These are phyloP conservation scores for Leccinellum albellum DNA, from an alignment of 768 basidiomycete genomes.

Conservation along the genomic window DNA sequence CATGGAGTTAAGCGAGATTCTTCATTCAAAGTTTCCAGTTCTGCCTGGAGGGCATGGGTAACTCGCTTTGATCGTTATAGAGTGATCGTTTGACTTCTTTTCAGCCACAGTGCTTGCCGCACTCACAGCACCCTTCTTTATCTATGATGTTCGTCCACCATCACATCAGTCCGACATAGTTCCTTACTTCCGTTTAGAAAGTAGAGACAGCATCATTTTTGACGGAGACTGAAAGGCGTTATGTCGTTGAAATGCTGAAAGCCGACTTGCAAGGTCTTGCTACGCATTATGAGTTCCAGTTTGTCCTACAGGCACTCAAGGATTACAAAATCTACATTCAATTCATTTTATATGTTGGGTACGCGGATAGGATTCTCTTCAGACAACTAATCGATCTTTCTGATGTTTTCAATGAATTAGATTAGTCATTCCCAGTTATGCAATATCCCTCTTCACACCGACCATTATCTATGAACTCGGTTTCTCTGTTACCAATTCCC, in stretches of 20 bases:
- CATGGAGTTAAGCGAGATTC: neutral
- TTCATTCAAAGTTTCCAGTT: slow-evolving; percentile 22
- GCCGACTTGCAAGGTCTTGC: slow-evolving; percentile 41
- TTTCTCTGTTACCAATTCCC: slow-evolving; percentile 45
- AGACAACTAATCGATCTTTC: neutral
- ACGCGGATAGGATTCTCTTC: neutral
- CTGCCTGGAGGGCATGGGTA: slow-evolving; percentile 28
- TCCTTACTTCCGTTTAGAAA: slow-evolving; percentile 4
- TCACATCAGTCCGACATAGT: neutral
- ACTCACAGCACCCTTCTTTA: slow-evolving; percentile 38
- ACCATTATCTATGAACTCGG: slow-evolving; percentile 48
- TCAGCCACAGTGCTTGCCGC: slow-evolving; percentile 13
- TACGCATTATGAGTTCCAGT: slow-evolving; percentile 41
- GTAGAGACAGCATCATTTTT: slow-evolving; percentile 15
- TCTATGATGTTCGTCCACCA: slow-evolving; percentile 43
- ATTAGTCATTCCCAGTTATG: slow-evolving; percentile 42
- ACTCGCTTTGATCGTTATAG: neutral
- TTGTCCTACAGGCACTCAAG: slow-evolving; percentile 45
- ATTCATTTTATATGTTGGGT: slow-evolving; percentile 39
- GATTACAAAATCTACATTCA: slow-evolving; percentile 40
- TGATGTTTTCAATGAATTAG: slow-evolving; percentile 20
- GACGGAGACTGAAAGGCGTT: slow-evolving; percentile 38
- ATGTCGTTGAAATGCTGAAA: slow-evolving; percentile 38
- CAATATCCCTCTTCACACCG: slow-evolving; percentile 45
- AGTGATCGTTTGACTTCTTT: neutral